Base-by-base conservation (phyloP, 495 filamentous ascomycete genomes). In the Aspergillus kassunensis region DNA sequence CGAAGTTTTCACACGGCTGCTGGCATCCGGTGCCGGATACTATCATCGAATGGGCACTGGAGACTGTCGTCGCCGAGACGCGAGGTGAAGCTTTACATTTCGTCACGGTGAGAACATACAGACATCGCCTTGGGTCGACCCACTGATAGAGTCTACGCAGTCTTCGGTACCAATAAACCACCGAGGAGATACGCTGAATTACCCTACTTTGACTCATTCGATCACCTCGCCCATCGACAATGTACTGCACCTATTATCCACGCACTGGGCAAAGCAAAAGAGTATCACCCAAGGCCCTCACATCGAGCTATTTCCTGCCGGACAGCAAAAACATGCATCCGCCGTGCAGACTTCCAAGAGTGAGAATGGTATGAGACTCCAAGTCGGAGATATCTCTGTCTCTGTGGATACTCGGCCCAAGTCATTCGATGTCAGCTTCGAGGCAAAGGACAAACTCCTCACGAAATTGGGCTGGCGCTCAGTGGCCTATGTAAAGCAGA, bases 11-110 rank as follows among this genome's bases (percentile, higher is more conserved):
- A 5, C 50, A 53, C 50, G 50, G 50, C n/a, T 53, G 50, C 31
- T 53, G 50, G 50, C 50, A 53, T 27, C 50, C 50, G 13, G 50
- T 41, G 27, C 50, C 50, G 18, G 50, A 53, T n/a, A 53, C 50
- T 9, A 40, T 53, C 40, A 53, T 53, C 21, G 50, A 53, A 40
- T 53, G 50, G 50, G 50, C 50, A 0, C 40, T 53, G 4, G 50
- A 53, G 21, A 53, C 50, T 12, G 50, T 53, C 50, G 27, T 23
- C 9, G 50, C 50, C 40, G 50, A 53, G 30, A 35, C 50, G 16
- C 50, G 50, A 40, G 40, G 40, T 8, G 50, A 53, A 10, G 31
- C 16, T 6, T 29, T 53, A 13, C 50, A 53, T 37, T 53, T 53
- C 16, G 50, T 53, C 18, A 53, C 50, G 18, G 50, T 53, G 35